Conservation (phyloP, 148 eudicot genomes). For the Tetragonia tetragonoides region DNA sequence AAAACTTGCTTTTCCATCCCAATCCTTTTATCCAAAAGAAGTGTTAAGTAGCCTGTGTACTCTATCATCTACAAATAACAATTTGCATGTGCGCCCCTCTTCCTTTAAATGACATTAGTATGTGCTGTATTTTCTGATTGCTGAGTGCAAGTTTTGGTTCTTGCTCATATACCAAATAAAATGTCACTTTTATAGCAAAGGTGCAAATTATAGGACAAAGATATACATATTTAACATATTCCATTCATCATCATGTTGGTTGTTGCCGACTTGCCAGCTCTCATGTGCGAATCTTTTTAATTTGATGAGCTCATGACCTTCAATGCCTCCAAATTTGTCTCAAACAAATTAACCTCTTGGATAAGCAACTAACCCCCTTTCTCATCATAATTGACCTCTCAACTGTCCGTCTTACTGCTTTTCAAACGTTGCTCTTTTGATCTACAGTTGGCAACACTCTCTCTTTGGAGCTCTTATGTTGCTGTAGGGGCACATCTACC, state of each 20-base stretch:
- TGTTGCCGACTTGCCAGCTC: conserved; percentile 30
- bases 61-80: conserved; percentile 20
- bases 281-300: conserved; percentile 21
- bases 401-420: conserved; percentile 15
- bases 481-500: not conserved
- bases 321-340: not conserved
- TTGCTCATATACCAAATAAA: conserved; percentile 5
- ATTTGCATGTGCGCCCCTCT: conserved; percentile 22
- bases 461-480: not conserved
- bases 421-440: conserved; percentile 9
- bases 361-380: conserved; percentile 1
- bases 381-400: conserved; percentile 10
- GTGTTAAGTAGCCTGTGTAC: conserved; percentile 14
- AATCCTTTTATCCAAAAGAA: conserved; percentile 22
- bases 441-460: conserved; percentile 9
- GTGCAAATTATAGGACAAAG: conserved; percentile 9
- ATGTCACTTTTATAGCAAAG: conserved; percentile 14
- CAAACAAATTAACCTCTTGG: not conserved
- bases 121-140: conserved; percentile 21
- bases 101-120: conserved; percentile 18
- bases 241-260: conserved; percentile 16
- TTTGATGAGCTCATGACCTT: conserved; percentile 16
- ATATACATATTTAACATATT: not conserved
- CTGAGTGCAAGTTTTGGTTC: conserved; percentile 28
- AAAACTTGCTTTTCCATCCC: conserved; percentile 14